Conservation (phyloP, 192 early-diverging fungal species). For the Spizellomyces punctatus region DNA sequence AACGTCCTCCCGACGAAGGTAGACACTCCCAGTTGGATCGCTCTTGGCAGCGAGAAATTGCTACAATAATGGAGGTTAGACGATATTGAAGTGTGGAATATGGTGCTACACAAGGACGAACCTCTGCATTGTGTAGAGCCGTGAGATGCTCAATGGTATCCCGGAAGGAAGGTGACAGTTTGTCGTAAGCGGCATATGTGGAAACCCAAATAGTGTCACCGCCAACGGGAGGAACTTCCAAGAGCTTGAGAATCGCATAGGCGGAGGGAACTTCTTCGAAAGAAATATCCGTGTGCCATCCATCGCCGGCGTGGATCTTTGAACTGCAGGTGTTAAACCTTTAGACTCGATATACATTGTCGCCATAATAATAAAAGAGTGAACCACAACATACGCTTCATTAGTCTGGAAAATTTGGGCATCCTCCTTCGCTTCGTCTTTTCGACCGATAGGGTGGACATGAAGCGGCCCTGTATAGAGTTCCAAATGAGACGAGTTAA, state of each 20-base stretch:
- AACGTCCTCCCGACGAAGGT: conserved; percentile 14
- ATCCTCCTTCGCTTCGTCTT: conserved; percentile 6
- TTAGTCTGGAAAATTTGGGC: conserved; percentile 18
- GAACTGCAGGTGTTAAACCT: not conserved
- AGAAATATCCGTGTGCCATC: conserved; percentile 60
- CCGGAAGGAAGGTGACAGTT: conserved; percentile 58
- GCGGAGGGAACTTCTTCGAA: conserved; percentile 61
- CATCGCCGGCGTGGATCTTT: conserved; percentile 21
- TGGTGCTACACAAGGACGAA: not conserved
- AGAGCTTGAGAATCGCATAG: conserved; percentile 53
- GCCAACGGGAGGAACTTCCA: conserved; percentile 43
- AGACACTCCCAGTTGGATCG: not conserved
- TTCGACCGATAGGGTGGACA: conserved; percentile 22
- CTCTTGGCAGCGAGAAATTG: conserved; percentile 2
- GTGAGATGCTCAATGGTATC: conserved; percentile 59
- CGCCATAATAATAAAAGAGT: not conserved
- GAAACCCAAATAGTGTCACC: conserved; percentile 65
- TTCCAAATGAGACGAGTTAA: too few species aligned
- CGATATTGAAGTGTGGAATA: not conserved
- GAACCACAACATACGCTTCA: not conserved
- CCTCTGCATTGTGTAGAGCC: conserved; percentile 53
- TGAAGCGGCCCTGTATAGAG: not conserved
- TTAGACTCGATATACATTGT: not conserved
- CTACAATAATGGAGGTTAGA: not conserved
- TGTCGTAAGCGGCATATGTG: conserved; percentile 63